phyloP scores from a whole-genome alignment of 1,284 basidiomycete genomes.

The Heliocybe sulcata region DNA sequence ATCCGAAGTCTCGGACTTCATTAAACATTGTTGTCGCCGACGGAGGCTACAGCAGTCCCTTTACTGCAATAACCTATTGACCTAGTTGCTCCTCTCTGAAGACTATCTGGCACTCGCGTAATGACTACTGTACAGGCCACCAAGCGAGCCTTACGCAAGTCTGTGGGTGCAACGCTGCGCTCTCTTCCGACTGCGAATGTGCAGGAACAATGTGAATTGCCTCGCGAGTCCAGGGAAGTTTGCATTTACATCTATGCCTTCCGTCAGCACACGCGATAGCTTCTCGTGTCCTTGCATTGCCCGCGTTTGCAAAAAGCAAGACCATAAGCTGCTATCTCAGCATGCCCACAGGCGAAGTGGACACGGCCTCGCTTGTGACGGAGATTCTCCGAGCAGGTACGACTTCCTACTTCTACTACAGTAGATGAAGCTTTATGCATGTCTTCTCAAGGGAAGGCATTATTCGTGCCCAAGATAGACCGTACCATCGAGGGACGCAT shows the following conservation, averaged over 20 bases:
- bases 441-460: conserved; percentile 36
- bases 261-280: conserved; percentile 46
- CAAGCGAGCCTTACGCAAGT: conserved; percentile 48
- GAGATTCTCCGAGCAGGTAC: conserved; percentile 42
- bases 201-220: conserved; percentile 48
- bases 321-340: conserved; percentile 69
- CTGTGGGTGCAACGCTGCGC: conserved; percentile 35
- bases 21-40: too few species aligned
- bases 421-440: conserved; percentile 17
- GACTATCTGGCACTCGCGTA: not conserved
- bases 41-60: too few species aligned
- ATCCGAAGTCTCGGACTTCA: too few species aligned
- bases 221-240: conserved; percentile 1
- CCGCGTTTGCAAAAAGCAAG: conserved; percentile 40
- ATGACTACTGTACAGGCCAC: conserved; percentile 26
- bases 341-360: conserved; percentile 66
- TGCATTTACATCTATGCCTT: conserved; percentile 9
- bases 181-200: conserved; percentile 34
- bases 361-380: conserved; percentile 44
- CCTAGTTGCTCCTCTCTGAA: not conserved
- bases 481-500: conserved; percentile 39
- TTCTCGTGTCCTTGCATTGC: conserved; percentile 36
- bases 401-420: conserved; percentile 10
- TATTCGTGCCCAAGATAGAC: conserved; percentile 67
- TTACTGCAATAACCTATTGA: too few species aligned